Base-by-base conservation (phyloP, 176 grass and related monocot genomes). In the Poa pratensis region DNA sequence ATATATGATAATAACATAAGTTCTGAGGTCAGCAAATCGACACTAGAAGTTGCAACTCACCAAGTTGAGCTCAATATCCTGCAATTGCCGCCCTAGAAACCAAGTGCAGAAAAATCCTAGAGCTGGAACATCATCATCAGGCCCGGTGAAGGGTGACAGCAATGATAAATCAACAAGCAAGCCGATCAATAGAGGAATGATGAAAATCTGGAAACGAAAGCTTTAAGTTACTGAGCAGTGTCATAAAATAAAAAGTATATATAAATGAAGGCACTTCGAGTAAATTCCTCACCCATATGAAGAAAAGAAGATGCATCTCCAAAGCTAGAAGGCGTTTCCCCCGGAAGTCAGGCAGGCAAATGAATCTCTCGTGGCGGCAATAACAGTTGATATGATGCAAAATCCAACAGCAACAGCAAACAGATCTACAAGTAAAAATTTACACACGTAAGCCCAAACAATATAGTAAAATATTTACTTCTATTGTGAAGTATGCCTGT, bases 111-210 rank as follows among this genome's bases (percentile, higher is more conserved):
- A 77, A 9, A 83, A 40, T 22, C 78, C 24, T 13, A 92, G 37
- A 86, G 83, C 57, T 18, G 87, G 73, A 12, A 65, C 27, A 71
- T 88, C 78, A 79, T 85, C 67, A 17, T n/a, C 30, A 28, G 69
- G 24, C 51, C 60, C 26, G 42, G 53, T 50, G 14, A 91, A 79
- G 50, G 82, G 90, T 76, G 57, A 71, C 81, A 88, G 46, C 73
- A 91, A 39, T 59, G 55, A 74, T 62, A 81, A 78, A 48, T 91
- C 62, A 66, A 72, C 76, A 43, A 88, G 77, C 73, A 88, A 81
- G 16, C 90, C 90, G 5, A 71, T 78, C 64, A 88, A 72, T 45
- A 82, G 63, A 53, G 90, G 90, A 82, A 91, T 66, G 60, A 88
- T 57, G 52, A 82, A 22, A 55, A 79, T 62, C 90, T 91, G 78